Percentiles rank a stretch among this genome's conserved stretches.
These are phyloP conservation scores for Bretziella fagacearum DNA, from an alignment of 2,329 filamentous ascomycete species.

Conservation along the genomic window DNA sequence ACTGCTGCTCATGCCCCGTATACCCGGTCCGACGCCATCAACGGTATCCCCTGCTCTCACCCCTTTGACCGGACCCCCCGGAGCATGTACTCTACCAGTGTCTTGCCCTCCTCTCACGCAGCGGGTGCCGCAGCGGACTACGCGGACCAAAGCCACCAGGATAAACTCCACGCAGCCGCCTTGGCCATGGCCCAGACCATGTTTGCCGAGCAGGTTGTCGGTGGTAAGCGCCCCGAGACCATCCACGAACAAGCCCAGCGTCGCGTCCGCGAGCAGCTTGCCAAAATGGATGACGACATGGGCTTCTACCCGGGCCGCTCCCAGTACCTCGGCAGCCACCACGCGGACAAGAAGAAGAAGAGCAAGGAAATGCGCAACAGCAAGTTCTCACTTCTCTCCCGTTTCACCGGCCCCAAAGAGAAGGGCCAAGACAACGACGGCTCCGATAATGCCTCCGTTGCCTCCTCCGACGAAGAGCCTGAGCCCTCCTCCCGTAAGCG, in stretches of 20 bases:
- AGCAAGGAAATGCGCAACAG: constrained; percentile 18
- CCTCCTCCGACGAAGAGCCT: constrained; percentile 41
- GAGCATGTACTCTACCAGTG: constrained; percentile 58
- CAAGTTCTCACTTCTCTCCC: constrained; percentile 24
- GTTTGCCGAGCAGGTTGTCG: constrained; percentile 54
- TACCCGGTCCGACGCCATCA: constrained; percentile 39
- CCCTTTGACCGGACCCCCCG: constrained; percentile 50
- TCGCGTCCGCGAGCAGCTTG: constrained; percentile 65
- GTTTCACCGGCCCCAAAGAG: neutral
- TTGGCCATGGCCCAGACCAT: constrained; percentile 81
- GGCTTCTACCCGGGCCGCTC: neutral
- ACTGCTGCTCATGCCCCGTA: constrained; percentile 44
- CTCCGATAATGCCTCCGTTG: constrained; percentile 14
- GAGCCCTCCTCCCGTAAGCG: constrained; percentile 25
- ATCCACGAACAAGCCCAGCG: constrained; percentile 71
- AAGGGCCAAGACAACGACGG: constrained; percentile 18
- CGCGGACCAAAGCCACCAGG: constrained; percentile 48
- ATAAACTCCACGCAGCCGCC: constrained; percentile 63
- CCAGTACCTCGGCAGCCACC: too few species aligned
- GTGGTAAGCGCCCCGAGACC: constrained; percentile 21
- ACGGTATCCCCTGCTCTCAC: constrained; percentile 49
- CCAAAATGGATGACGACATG: constrained; percentile 58
- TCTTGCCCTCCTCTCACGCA: constrained; percentile 37
- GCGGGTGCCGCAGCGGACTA: constrained; percentile 50
- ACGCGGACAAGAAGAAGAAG: neutral